Conservation (phyloP, 768 basidiomycete species). For the Pleurotus djamor region DNA sequence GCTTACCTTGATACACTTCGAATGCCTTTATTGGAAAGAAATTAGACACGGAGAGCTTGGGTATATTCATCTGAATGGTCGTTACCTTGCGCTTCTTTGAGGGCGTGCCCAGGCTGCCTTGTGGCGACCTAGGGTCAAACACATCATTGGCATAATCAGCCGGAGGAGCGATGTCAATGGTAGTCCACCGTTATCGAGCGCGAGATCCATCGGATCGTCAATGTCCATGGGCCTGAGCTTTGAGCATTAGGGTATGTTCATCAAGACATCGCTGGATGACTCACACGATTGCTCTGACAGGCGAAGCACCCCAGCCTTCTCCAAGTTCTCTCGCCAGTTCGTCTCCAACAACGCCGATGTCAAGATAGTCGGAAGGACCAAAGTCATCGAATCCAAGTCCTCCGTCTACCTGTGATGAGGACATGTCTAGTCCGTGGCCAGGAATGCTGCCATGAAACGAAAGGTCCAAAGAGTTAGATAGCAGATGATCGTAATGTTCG, state of each 20-base stretch:
- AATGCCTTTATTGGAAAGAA: neutral
- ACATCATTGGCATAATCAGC: too few relatives aligned
- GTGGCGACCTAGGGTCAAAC: neutral
- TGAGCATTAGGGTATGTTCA: too few relatives aligned
- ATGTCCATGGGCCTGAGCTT: too few relatives aligned
- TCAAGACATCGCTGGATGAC: too few relatives aligned
- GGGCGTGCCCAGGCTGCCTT: neutral
- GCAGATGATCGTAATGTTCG: conserved; percentile 66
- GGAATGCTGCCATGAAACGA: conserved; percentile 46
- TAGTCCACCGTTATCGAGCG: too few relatives aligned
- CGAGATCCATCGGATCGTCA: too few relatives aligned
- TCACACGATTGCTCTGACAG: conserved; percentile 19
- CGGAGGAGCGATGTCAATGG: too few relatives aligned
- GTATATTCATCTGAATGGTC: neutral
- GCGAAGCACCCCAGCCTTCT: conserved; percentile 57
- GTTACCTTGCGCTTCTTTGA: conserved; percentile 4
- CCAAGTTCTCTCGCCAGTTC: conserved; percentile 77
- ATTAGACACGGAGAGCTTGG: neutral
- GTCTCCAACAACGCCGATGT: conserved; percentile 62
- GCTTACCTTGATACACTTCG: conserved; percentile 11
- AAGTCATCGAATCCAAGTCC: conserved; percentile 54
- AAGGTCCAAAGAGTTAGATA: conserved; percentile 64
- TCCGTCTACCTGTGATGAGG: conserved; percentile 54
- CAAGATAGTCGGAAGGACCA: conserved; percentile 49
- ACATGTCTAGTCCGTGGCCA: conserved; percentile 28